Base-by-base conservation (phyloP, 192 early-diverging fungal genomes). In the Chytriomyces sp. region DNA sequence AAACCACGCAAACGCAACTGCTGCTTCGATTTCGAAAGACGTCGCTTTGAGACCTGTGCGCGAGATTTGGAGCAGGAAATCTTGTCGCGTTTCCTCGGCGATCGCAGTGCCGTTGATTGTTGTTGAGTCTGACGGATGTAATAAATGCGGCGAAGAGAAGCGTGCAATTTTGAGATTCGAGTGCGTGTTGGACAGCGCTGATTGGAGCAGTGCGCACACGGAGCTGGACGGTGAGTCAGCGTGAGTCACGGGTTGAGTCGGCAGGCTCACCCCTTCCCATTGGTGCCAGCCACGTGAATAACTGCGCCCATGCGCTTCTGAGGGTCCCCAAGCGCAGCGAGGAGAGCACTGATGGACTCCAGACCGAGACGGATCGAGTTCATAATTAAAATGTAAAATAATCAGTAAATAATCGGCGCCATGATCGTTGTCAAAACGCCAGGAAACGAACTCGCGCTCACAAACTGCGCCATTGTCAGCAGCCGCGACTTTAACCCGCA, bases 281-380 rank as follows among this genome's bases (percentile, higher is more conserved):
- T 96, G 0, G 95, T 96, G 18, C 95, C 95, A 6, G 93, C 93
- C 1, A 96, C 92, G 79, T 96, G 95, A 26, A 96, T 83, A 7
- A 62, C 61, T n/a, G 88, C 81, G 20, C 79, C 69, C 70, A 88
- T 82, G 16, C 69, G 75, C 43, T 62, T 28, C 11, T 92, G 84
- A 1, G 92, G 92, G 62, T 66, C 84, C 77, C 68, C 87, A 46
- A 77, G 72, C 57, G 28, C 67, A 26, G 62, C 61, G 68, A 94
- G 78, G 28, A 93, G 86, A n/a, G 46, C 45, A 23, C 44, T n/a
- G 60, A 92, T 89, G 50, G 87, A 35, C 11, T 75, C 79, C 28
- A 85, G 77, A n/a, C 83, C 83, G 28, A 84, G 80, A 9, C 77
- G 53, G 45, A 87, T 83, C 71, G n/a, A n/a, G n/a, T n/a, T n/a